Evolutionary conservation across 345 rosid species (phyloP), one percentile per base, ranked within the genome.

Genomic region (Zanthoxylum bungeanum): DNA sequence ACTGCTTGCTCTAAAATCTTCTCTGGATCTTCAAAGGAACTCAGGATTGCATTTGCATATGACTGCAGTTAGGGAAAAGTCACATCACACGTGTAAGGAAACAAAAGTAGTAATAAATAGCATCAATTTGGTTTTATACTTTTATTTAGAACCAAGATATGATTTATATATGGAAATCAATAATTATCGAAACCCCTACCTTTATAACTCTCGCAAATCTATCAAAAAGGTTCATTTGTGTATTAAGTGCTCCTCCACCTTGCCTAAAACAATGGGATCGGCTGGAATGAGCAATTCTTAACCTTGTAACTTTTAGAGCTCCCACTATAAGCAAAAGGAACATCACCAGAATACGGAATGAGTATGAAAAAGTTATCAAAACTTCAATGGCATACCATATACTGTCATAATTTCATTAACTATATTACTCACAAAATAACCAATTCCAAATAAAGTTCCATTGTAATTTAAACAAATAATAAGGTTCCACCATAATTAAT

Each of bases 21-120:
- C 83, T 90, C 96, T 5, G 96, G 96, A 71, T 88, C 93, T 76
- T 90, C 96, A 64, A 88, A 85, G 62, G 91, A 52, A 81, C 86
- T 90, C 66, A 90, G 11, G 71, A 90, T 39, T 42, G 88, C 77
- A 86, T 90, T 88, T 74, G 93, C 93, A 84, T 90, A 90, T 16
- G 96, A 90, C 93, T 90, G 86, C 61, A 83, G 73, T 63, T 62
- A 73, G 71, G 24, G 72, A 72, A 42, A 10, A 68, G 69, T 61
- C 36, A 53, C 33, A 22, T 63, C 17, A 73, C 40, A 36, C 22
- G 60, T 22, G 42, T 27, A 50, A 9, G 19, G 31, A 39, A 19
- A 33, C 28, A 2, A 44, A 63, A 65, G 21, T 16, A n/a, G 61
- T 21, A 64, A 68, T 30, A 60, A 42, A 19, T 36, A 46, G 57